Evolutionary conservation across 495 filamentous ascomycete genomes (phyloP).

Genomic region (Entonaema liquescens): DNA sequence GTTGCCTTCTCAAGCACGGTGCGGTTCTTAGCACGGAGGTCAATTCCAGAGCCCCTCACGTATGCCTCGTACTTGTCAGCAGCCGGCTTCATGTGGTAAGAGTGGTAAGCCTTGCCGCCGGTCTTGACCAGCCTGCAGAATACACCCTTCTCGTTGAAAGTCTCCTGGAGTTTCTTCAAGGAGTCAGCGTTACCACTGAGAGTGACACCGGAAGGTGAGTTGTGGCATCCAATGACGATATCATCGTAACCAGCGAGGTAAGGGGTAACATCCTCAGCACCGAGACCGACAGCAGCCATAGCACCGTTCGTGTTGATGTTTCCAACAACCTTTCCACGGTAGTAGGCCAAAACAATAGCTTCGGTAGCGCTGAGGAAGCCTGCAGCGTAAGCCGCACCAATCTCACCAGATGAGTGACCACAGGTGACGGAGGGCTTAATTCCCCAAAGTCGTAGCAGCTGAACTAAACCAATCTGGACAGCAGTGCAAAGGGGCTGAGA

Average conservation of each 20-base stretch:
- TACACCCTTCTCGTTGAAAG: conserved; percentile 43
- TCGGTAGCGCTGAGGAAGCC: conserved; percentile 54
- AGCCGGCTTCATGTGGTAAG: conserved; percentile 56
- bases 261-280: conserved; percentile 32
- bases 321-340: conserved; percentile 43
- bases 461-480: conserved; percentile 62
- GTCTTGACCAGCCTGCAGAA: conserved; percentile 55
- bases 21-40: background rate
- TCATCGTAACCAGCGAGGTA: conserved; percentile 24
- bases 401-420: conserved; percentile 74
- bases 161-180: conserved; percentile 43
- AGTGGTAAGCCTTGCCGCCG: conserved; percentile 60
- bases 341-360: conserved; percentile 57
- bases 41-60: conserved; percentile 12
- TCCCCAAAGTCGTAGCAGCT: conserved; percentile 61
- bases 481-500: conserved; percentile 59
- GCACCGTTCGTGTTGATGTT: conserved; percentile 42
- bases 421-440: conserved; percentile 60
- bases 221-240: conserved; percentile 54
- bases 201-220: conserved; percentile 56
- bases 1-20: background rate
- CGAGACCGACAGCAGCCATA: conserved; percentile 61
- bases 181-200: conserved; percentile 55
- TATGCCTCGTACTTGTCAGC: conserved; percentile 47
- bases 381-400: conserved; percentile 61